Evolutionary conservation across 2,329 filamentous ascomycete species (phyloP), one percentile per base, ranked within the genome.

Genomic region (Phialophora macrospora): DNA sequence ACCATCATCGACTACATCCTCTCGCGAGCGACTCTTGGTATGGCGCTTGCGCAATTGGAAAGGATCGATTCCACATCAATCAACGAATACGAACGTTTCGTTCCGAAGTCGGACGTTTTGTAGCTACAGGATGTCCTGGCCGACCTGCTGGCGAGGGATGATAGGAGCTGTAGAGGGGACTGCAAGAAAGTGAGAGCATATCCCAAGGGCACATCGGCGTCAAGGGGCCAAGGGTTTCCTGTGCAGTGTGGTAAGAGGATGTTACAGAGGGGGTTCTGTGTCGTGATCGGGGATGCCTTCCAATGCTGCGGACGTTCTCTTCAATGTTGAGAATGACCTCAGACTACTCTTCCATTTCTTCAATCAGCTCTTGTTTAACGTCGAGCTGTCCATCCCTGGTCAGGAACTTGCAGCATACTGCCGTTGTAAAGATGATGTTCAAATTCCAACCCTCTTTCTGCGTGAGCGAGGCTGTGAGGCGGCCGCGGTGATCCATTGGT

Each of bases 1-100:
- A 89, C 87, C 0, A 82, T 90, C 26, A 90, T 90, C 70, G 88
- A 90, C 74, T 90, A 89, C 74, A 89, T 87, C 1, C 81, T 89
- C 44, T 88, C 87, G 0, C 83, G 88, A 17, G 86, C 85, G 1
- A 80, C 82, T 26, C 77, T 88, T 68, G 48, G 38, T 17, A 75
- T 54, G 71, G 74, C 12, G 46, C 69, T 0, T 65, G 72, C 41
- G 68, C 70, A 17, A 55, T 68, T 14, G 72, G 75, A 61, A 74
- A 77, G 55, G 72, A 77, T 4, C 74, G 74, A 3, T 74, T 77
- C 34, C 75, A 79, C 68, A 69, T 72, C 26, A 72, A 58, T 38
- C 28, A 52, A 69, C 58, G 76, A 81, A 48, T 89, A 87, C 86
- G 74, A 77, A 11, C 75, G 79, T 30, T 89, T 84, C 73, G 80